Base-by-base conservation (phyloP, 2,329 filamentous ascomycete genomes). In the Cercospora zeae-maydis region DNA sequence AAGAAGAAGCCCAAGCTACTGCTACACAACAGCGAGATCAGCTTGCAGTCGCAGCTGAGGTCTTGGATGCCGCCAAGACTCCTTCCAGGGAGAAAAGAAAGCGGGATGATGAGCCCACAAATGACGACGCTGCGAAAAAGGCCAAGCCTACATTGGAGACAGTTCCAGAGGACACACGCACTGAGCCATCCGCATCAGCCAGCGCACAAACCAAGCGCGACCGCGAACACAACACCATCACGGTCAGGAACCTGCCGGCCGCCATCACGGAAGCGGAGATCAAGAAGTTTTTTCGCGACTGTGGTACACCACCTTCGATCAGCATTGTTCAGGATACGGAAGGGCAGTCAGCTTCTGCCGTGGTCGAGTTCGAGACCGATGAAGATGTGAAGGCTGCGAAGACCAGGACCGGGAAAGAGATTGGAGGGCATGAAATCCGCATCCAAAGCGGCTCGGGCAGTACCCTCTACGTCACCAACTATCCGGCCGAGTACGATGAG, bases 381-480 rank as follows among this genome's bases (percentile, higher is more conserved):
- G 90, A 96, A 60, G 93, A 97, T 69, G 92, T 91, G 7, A 82
- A 88, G 57, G 89, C 90, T 21, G 93, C 95, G 4, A 81, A 93
- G 67, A 88, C 92, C 13, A 87, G 91, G 65, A 88, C 96, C 72
- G 87, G 88, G 58, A 96, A 96, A 74, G 86, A 86, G 60, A 87
- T 96, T 69, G 86, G 88, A 58, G 87, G 89, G 24, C 83, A 85
- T 36, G 84, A 87, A 66, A 88, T 99, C 54, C 82, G 83, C 36
- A 91, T 99, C 21, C 82, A 85, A 60, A 82, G 91, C 49, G 93
- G 90, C 33, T 86, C 88, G 37, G 88, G 88, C 58, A 86, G 92
- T 61, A 98, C 92, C 0, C 79, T 99, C 4, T 99, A 90, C 73
- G 86, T 98, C 34, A 88, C 93, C 47, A 99, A 99, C 74, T 99